These are phyloP conservation scores for Bipolaris bicolor DNA, from an alignment of 2,329 filamentous ascomycete species.

Conservation along the genomic window DNA sequence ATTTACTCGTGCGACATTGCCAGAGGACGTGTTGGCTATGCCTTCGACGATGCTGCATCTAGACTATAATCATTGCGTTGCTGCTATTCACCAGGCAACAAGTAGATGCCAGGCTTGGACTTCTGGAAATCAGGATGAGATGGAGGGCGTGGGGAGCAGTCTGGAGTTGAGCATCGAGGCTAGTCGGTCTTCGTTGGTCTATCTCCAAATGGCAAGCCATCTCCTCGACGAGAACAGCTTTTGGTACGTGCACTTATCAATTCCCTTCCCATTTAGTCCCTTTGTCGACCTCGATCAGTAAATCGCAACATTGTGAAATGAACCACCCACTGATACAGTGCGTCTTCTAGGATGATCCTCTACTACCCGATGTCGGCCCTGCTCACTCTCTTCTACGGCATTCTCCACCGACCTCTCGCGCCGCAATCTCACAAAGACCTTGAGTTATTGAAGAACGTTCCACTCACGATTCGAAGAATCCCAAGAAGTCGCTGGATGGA, in stretches of 20 bases:
- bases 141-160: background rate
- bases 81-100: background rate
- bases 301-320: background rate
- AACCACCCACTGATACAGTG: background rate
- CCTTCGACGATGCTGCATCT: background rate
- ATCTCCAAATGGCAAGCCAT: background rate
- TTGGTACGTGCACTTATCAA: background rate
- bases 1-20: background rate
- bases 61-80: background rate
- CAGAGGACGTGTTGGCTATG: background rate
- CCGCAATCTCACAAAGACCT: background rate
- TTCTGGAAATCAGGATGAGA: background rate
- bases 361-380: slow-evolving; percentile 2
- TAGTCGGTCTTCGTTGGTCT: background rate
- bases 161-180: background rate
- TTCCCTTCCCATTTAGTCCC: background rate
- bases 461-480: background rate
- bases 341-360: background rate
- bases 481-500: background rate
- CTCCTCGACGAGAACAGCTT: background rate
- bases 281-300: background rate
- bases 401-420: background rate
- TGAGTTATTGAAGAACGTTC: background rate
- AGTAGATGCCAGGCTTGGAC: background rate
- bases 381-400: background rate